phyloP scores from a whole-genome alignment of 2,329 filamentous ascomycete species.

The Ophiocordyceps camponoti-leonardi region DNA sequence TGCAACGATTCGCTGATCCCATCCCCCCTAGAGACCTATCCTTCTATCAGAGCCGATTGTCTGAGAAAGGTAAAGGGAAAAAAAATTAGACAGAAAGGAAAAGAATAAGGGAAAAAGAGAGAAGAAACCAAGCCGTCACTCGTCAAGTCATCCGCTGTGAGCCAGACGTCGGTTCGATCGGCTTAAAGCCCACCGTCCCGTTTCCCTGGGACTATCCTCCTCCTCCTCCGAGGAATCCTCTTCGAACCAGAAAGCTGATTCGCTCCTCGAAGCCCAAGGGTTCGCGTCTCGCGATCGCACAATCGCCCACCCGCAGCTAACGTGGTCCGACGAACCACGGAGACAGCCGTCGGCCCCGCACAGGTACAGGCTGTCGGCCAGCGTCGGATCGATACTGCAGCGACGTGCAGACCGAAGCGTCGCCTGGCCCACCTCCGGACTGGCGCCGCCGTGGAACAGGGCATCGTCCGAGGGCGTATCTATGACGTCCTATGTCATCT shows the following conservation, averaged over 20 bases:
- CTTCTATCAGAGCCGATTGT: no score
- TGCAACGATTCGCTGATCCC: no score
- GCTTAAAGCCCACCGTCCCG: no score
- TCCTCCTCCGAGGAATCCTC: not conserved
- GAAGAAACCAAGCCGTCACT: no score
- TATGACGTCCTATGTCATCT: constrained; percentile 28
- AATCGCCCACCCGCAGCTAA: constrained; percentile 4
- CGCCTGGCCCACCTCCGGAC: constrained; percentile 16
- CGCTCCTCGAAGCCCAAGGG: not conserved
- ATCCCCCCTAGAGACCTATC: no score
- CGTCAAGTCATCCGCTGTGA: no score
- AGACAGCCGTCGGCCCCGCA: not conserved
- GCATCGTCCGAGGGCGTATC: constrained; percentile 11
- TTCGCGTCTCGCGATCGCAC: not conserved
- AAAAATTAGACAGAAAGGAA: no score
- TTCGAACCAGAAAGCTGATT: not conserved
- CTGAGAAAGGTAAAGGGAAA: no score
- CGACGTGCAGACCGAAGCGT: constrained; percentile 8
- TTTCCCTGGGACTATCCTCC: no score
- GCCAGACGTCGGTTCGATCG: no score
- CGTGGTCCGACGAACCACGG: not conserved
- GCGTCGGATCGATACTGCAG: not conserved
- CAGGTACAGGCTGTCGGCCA: not conserved
- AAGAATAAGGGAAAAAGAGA: no score
- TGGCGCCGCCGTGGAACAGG: constrained; percentile 4